Conservation (phyloP, 2,329 filamentous ascomycete species). For the Aspergillus novofumigatus region DNA sequence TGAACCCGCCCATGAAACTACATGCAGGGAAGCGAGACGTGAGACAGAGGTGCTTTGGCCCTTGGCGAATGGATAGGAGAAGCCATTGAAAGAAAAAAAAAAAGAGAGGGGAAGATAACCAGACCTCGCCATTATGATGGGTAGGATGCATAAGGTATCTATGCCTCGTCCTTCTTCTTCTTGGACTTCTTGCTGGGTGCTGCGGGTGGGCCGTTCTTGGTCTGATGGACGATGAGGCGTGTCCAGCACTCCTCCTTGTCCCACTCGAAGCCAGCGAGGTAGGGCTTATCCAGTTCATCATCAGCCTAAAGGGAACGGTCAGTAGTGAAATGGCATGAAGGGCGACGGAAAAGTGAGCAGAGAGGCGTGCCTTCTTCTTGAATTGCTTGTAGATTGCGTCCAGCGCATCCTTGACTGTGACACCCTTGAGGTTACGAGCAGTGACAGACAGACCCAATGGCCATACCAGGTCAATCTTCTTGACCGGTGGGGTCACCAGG, state of each 20-base stretch:
- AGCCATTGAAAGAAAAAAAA: neutral
- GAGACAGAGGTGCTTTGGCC: conserved; percentile 7
- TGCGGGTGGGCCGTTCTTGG: conserved; percentile 58
- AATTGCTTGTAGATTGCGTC: conserved; percentile 95
- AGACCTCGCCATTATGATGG: neutral
- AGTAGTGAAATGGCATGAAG: neutral
- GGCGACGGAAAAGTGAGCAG: neutral
- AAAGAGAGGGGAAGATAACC: neutral
- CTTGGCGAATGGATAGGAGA: neutral
- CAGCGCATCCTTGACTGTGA: conserved; percentile 94
- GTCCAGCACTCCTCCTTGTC: conserved; percentile 90
- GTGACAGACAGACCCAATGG: conserved; percentile 81
- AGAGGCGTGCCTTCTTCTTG: conserved; percentile 78
- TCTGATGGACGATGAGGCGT: conserved; percentile 79
- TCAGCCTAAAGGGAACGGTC: conserved; percentile 59
- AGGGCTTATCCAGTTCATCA: conserved; percentile 82
- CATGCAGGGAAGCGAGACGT: conserved; percentile 14
- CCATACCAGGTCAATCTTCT: conserved; percentile 92
- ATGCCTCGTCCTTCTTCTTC: conserved; percentile 49
- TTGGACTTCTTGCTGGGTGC: conserved; percentile 58
- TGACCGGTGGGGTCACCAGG: conserved; percentile 77
- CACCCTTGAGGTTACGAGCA: conserved; percentile 85
- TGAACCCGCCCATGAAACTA: conserved; percentile 7
- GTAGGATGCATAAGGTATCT: conserved; percentile 11
- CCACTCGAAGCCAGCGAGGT: conserved; percentile 95